Evolutionary conservation across 805 yeast genomes (phyloP), one percentile per base, ranked within the genome.

Genomic region (Spencermartinsiella europaea): DNA sequence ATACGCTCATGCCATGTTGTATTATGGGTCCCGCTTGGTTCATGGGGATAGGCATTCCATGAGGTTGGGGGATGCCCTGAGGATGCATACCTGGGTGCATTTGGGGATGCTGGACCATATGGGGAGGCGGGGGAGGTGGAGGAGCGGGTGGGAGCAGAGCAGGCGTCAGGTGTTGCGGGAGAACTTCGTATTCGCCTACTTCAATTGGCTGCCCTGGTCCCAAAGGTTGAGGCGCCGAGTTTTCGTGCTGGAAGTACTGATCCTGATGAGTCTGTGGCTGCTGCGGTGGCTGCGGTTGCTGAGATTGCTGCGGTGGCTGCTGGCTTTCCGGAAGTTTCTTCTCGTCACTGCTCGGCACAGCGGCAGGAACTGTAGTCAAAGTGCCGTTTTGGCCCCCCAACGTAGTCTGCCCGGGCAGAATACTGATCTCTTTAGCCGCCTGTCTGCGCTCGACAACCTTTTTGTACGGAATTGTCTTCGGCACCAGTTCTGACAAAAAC

Each of bases 401-500:
- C 5, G 44, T 43, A n/a, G 41, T 34, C 38, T 47, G 47, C 25
- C 42, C 44, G 19, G 28, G 31, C 8, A 37, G 14, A 14, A 20
- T 12, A 8, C 16, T 21, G 7, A n/a, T 15, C 25, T 28, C 34
- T 16, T 44, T 46, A 14, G 43, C 21, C 17, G 39, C 40, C 36
- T 33, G 16, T 39, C 43, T 33, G n/a, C 21, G 40, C 39, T 34
- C 44, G n/a, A 41, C 43, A 21, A 50, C 47, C 7, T 40, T 36
- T 21, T 50, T 51, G 42, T 41, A 61, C 31, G 63, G 60, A 8
- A 60, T 54, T 5, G 60, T 56, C 31, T 54, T 53, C 2, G 93
- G 95, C 5, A 85, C 82, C 2, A 86, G 69, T 48, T 84, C 36
- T 40, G 75, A 68, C 49, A 86, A 67, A 60, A 86, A 85, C 31